Percentiles rank a stretch among this genome's conserved stretches.
These are phyloP conservation scores for Kodamaea restingae DNA, from an alignment of 805 yeast genomes.

Conservation along the genomic window DNA sequence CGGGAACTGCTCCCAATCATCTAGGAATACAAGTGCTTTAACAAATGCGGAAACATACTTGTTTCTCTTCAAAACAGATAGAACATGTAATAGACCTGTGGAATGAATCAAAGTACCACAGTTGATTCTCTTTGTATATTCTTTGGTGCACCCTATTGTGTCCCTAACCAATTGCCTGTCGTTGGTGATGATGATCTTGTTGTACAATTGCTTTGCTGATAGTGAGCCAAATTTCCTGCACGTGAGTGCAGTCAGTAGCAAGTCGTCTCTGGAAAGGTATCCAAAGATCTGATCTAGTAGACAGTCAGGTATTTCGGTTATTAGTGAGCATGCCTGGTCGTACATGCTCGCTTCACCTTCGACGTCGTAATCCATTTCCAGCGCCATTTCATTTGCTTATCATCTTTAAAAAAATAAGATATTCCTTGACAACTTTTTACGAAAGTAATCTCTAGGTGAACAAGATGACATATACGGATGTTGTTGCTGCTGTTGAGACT, in stretches of 20 bases:
- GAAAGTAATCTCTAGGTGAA: too few species aligned
- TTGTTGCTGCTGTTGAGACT: too few species aligned
- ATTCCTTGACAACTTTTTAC: too few species aligned
- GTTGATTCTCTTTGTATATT: slow-evolving; percentile 9
- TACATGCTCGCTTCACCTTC: neutral
- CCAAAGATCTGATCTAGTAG: slow-evolving; percentile 18
- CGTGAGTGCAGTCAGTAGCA: slow-evolving; percentile 19
- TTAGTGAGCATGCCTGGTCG: neutral
- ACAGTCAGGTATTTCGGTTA: slow-evolving; percentile 4
- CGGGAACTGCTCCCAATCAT: slow-evolving; percentile 4
- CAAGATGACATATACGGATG: too few species aligned
- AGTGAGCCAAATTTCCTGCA: slow-evolving; percentile 24
- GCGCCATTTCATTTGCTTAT: too few species aligned
- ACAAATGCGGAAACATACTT: slow-evolving; percentile 13
- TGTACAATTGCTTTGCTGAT: slow-evolving; percentile 22
- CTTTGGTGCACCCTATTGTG: slow-evolving; percentile 10
- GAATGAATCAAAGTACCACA: slow-evolving; percentile 19
- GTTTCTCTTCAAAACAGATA: slow-evolving; percentile 12
- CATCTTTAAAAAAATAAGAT: too few species aligned
- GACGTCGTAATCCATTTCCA: neutral
- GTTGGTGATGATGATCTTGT: slow-evolving; percentile 17
- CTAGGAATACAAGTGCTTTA: slow-evolving; percentile 9
- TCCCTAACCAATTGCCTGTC: slow-evolving; percentile 8
- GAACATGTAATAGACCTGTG: slow-evolving; percentile 11
- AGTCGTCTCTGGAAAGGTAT: slow-evolving; percentile 17